These are phyloP conservation scores for Zoysia pacifica DNA, from an alignment of 176 grass and related monocot species.

Conservation along the genomic window DNA sequence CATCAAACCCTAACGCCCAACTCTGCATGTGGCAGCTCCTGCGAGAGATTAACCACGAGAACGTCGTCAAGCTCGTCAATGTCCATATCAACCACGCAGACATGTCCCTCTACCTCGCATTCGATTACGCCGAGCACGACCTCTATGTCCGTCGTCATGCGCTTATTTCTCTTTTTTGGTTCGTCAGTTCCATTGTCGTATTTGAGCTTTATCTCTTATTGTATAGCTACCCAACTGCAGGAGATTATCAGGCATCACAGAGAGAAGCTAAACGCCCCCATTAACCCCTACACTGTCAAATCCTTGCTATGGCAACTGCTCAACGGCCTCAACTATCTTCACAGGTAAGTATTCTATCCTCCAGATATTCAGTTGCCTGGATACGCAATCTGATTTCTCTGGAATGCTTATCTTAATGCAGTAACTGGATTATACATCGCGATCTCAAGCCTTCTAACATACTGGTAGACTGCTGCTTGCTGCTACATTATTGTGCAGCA, in stretches of 20 bases:
- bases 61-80: conserved; percentile 96
- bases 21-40: conserved; percentile 51
- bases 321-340: conserved; percentile 98
- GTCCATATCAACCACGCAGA: conserved; percentile 99
- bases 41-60: conserved; percentile 87
- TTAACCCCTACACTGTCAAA: conserved; percentile 83
- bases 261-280: conserved; percentile 77
- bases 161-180: conserved; percentile 5
- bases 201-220: not conserved
- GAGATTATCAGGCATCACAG: conserved; percentile 98
- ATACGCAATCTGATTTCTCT: not conserved
- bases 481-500: conserved; percentile 7
- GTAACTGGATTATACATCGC: conserved; percentile 99
- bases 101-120: conserved; percentile 98
- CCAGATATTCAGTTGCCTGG: conserved; percentile 15
- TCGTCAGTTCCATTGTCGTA: not conserved
- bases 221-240: conserved; percentile 35
- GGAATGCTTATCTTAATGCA: conserved; percentile 34
- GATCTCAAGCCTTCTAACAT: conserved; percentile 99
- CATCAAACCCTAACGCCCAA: conserved; percentile 23
- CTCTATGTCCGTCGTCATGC: conserved; percentile 68
- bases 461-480: conserved; percentile 56
- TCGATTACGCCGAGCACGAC: conserved; percentile 96
- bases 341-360: conserved; percentile 55
- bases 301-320: conserved; percentile 98